phyloP scores from a whole-genome alignment of 2,329 filamentous ascomycete genomes.

The Fusarium denticulatum region DNA sequence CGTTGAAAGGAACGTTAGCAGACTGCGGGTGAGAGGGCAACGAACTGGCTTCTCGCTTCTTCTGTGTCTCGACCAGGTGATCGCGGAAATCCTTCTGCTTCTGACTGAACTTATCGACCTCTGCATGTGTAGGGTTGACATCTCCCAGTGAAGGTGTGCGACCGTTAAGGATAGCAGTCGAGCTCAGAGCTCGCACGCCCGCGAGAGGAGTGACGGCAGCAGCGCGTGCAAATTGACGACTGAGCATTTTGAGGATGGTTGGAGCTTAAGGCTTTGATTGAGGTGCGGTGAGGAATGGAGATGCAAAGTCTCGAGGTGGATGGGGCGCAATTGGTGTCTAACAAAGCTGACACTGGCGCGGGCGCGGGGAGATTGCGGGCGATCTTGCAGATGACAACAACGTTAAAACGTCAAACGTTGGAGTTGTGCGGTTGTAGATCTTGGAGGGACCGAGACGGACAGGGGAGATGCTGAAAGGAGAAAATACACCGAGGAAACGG shows the following conservation, averaged over 20 bases:
- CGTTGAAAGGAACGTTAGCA: constrained; percentile 56
- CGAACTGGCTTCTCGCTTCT: constrained; percentile 88
- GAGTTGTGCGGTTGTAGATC: constrained; percentile 19
- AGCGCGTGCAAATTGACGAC: constrained; percentile 59
- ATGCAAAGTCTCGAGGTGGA: constrained; percentile 16
- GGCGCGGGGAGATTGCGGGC: constrained; percentile 20
- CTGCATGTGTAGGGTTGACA: constrained; percentile 72
- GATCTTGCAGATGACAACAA: constrained; percentile 28
- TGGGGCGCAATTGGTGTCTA: constrained; percentile 29
- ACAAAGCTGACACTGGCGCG: constrained; percentile 32
- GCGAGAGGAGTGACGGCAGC: constrained; percentile 57
- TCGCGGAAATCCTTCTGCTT: constrained; percentile 90
- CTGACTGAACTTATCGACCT: constrained; percentile 78
- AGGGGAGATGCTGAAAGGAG: constrained; percentile 30
- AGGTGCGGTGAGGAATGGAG: constrained; percentile 10
- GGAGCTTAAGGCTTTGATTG: constrained; percentile 24
- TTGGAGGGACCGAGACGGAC: constrained; percentile 26
- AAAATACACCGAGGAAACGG: constrained; percentile 31
- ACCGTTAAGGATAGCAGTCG: constrained; percentile 56
- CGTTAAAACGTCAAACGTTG: constrained; percentile 32
- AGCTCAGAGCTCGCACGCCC: constrained; percentile 66
- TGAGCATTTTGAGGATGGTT: constrained; percentile 55
- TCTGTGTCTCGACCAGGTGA: constrained; percentile 78
- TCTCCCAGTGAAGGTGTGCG: constrained; percentile 84
- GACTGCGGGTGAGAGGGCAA: constrained; percentile 54